Conservation (phyloP, 208 protist species). For the Trypanosoma mega region DNA sequence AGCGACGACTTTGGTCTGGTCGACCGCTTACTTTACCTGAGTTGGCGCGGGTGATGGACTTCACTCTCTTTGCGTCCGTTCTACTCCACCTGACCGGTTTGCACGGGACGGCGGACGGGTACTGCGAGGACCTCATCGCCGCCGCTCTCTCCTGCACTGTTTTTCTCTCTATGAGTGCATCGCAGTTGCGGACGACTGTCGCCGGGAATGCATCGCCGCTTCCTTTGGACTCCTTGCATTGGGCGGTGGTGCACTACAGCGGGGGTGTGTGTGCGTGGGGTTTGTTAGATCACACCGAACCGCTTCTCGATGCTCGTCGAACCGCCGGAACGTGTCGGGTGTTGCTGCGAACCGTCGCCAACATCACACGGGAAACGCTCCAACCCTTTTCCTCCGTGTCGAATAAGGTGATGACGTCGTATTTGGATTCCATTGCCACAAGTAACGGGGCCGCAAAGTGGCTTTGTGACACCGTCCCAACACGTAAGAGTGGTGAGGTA, state of each 20-base stretch:
- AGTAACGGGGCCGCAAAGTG: background rate
- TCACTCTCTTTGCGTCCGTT: conserved; percentile 46
- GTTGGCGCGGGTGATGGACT: conserved; percentile 24
- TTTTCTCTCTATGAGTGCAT: conserved; percentile 50
- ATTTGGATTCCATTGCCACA: conserved; percentile 2
- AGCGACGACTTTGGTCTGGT: conserved; percentile 15
- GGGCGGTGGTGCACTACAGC: conserved; percentile 63
- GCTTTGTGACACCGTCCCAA: background rate
- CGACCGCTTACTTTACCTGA: conserved; percentile 9
- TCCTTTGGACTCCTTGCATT: conserved; percentile 46
- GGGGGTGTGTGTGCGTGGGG: conserved; percentile 57
- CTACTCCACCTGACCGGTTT: conserved; percentile 68
- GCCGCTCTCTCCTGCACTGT: conserved; percentile 56
- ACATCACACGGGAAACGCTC: conserved; percentile 14
- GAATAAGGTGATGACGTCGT: background rate
- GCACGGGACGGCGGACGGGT: conserved; percentile 58
- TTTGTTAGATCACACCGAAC: conserved; percentile 46
- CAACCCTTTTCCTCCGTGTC: too few relatives aligned
- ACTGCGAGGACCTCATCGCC: conserved; percentile 60
- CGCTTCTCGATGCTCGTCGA: conserved; percentile 26
- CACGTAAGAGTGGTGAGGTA: background rate
- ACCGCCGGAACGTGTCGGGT: conserved; percentile 29
- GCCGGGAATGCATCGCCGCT: background rate
- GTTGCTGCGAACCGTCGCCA: conserved; percentile 46
- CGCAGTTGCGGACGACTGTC: conserved; percentile 19